Evolutionary conservation across 2,329 filamentous ascomycete species (phyloP).

Genomic region (Coleophoma crateriformis): DNA sequence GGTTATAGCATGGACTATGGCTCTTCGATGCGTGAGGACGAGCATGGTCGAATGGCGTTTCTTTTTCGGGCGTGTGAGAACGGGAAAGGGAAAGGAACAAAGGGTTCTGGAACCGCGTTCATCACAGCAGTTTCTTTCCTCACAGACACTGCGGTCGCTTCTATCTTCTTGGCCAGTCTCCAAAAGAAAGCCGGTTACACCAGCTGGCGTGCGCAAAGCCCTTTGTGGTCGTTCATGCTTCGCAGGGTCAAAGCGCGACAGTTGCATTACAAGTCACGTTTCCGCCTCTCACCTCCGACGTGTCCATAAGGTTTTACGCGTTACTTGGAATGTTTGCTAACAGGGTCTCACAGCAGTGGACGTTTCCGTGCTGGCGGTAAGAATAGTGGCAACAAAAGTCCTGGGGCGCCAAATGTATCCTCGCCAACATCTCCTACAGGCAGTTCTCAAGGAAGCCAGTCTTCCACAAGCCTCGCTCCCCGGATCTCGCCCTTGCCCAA

Average conservation of each 20-base stretch:
- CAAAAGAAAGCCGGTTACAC: no score
- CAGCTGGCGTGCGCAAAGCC: no score
- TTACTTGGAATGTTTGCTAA: conserved; percentile 13
- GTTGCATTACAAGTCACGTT: neutral
- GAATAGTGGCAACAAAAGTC: conserved; percentile 48
- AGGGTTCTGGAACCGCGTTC: no score
- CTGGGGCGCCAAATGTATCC: conserved; percentile 38
- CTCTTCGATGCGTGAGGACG: no score
- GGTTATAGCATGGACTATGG: no score
- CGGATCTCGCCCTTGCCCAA: conserved; percentile 57
- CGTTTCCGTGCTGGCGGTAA: conserved; percentile 51
- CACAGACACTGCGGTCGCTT: no score
- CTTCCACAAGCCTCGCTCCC: conserved; percentile 46
- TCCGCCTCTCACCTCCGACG: neutral
- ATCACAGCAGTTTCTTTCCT: no score
- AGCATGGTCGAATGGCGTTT: no score
- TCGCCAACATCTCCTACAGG: conserved; percentile 40
- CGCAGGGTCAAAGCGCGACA: neutral
- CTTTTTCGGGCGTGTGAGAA: no score
- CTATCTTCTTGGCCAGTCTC: no score
- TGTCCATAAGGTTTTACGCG: neutral
- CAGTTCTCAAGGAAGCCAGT: conserved; percentile 42
- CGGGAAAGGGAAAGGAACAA: no score
- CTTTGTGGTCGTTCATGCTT: neutral
- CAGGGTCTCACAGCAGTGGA: conserved; percentile 40